Conservation (phyloP, 768 basidiomycete species). For the Tricholoma furcatifolium region DNA sequence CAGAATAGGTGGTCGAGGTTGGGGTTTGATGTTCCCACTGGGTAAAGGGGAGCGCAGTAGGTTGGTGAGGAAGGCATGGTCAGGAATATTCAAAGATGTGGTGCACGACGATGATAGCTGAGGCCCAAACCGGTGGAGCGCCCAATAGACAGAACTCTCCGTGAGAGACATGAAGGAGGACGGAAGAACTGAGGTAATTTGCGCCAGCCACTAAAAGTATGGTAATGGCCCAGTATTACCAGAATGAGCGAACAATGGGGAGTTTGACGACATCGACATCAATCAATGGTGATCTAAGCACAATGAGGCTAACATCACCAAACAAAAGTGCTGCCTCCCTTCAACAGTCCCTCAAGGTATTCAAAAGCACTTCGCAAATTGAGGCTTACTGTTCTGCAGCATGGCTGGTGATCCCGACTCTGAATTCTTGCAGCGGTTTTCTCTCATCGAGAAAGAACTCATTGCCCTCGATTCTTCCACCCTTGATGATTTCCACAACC, state of each 20-base stretch:
- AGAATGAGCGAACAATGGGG: neutral
- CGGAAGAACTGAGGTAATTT: neutral
- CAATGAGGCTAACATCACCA: neutral
- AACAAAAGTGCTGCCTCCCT: no score
- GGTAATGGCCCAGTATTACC: no score
- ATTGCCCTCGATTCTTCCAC: slow-evolving; percentile 4
- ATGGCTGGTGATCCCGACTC: slow-evolving; percentile 7
- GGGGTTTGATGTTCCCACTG: neutral
- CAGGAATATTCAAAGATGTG: neutral
- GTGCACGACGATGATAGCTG: neutral
- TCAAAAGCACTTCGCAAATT: neutral
- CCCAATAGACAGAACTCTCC: neutral
- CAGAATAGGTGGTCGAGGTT: neutral
- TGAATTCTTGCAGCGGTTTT: slow-evolving; percentile 7
- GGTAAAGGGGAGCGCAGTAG: neutral
- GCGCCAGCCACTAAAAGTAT: neutral
- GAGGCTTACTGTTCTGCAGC: neutral
- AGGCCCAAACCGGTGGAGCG: neutral
- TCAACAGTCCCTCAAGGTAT: no score
- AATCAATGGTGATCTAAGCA: no score
- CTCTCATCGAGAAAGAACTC: slow-evolving; percentile 10
- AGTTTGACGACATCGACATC: neutral
- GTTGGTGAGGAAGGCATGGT: neutral
- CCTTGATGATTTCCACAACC: slow-evolving; percentile 8
- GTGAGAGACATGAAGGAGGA: neutral